phyloP scores from a whole-genome alignment of 306 rosid genomes.

The Vigna reflexopilosa region DNA sequence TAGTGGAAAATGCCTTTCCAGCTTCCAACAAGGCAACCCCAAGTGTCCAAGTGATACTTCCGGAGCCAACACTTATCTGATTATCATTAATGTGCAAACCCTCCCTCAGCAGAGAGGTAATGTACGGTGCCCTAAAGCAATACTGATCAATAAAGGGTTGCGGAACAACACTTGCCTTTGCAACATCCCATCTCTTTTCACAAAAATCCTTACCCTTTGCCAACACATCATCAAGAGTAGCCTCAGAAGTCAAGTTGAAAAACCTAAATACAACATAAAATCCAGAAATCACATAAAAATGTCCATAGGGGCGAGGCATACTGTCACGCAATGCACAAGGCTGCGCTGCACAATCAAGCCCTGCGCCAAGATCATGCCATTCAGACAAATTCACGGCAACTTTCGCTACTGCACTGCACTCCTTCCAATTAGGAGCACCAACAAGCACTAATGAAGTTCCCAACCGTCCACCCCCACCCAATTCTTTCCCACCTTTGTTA shows the following conservation, averaged over 20 bases:
- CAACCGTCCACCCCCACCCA: constrained; percentile 51
- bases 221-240: constrained; percentile 81
- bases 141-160: constrained; percentile 98
- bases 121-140: constrained; percentile 95
- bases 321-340: constrained; percentile 82
- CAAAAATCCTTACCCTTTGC: constrained; percentile 82
- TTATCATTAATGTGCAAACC: constrained; percentile 86
- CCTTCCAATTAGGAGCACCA: constrained; percentile 90
- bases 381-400: constrained; percentile 82
- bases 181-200: constrained; percentile 82
- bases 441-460: constrained; percentile 60
- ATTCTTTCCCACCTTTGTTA: constrained; percentile 42
- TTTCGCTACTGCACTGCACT: constrained; percentile 77
- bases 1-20: constrained; percentile 67
- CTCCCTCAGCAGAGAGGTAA: constrained; percentile 79
- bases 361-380: constrained; percentile 70
- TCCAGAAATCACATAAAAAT: constrained; percentile 86
- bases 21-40: constrained; percentile 97
- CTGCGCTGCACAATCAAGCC: constrained; percentile 73
- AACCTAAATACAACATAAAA: constrained; percentile 90
- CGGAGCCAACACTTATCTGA: constrained; percentile 85
- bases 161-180: constrained; percentile 81
- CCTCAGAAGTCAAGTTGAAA: constrained; percentile 84
- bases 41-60: constrained; percentile 95
- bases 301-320: constrained; percentile 79